phyloP scores from a whole-genome alignment of 1,284 basidiomycete genomes.

The Peniophora sp. region DNA sequence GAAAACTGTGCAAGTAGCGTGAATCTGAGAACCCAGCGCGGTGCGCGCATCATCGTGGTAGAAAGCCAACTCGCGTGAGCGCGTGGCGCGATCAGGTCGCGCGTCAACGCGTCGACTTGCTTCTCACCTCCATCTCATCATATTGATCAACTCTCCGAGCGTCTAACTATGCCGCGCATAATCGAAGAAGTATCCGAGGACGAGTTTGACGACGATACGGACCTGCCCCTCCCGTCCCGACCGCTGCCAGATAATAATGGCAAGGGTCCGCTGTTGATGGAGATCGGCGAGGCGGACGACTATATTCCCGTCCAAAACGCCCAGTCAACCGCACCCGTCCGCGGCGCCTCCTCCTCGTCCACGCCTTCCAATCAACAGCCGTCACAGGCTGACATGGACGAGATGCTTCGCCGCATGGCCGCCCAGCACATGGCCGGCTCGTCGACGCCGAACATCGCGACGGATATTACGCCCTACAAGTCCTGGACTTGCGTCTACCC shows the following conservation, averaged over 20 bases:
- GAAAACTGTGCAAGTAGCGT: too few relatives aligned
- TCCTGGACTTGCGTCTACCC: slow-evolving; percentile 93
- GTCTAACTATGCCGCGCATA: slow-evolving; percentile 39
- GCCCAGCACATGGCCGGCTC: not conserved
- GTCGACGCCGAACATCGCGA: slow-evolving; percentile 24
- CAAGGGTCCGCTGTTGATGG: slow-evolving; percentile 69
- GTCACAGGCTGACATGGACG: slow-evolving; percentile 21
- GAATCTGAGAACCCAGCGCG: too few relatives aligned
- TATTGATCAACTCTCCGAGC: not conserved
- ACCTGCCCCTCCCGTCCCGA: slow-evolving; percentile 64
- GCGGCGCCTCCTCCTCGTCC: slow-evolving; percentile 26
- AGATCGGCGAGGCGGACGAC: slow-evolving; percentile 37
- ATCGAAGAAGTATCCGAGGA: slow-evolving; percentile 33
- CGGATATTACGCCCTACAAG: slow-evolving; percentile 74
- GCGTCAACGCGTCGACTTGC: not conserved
- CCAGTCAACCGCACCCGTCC: slow-evolving; percentile 25
- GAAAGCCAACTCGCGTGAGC: slow-evolving; percentile 4
- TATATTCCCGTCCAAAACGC: slow-evolving; percentile 32
- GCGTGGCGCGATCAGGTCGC: too few relatives aligned
- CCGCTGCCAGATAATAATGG: slow-evolving; percentile 59
- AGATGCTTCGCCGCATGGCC: slow-evolving; percentile 9
- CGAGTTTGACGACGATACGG: slow-evolving; percentile 84
- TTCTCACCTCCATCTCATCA: not conserved
- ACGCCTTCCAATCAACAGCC: slow-evolving; percentile 29
- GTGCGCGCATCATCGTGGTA: not conserved